Base-by-base conservation (phyloP, 2,329 filamentous ascomycete genomes). In the Cladophialophora exuberans region DNA sequence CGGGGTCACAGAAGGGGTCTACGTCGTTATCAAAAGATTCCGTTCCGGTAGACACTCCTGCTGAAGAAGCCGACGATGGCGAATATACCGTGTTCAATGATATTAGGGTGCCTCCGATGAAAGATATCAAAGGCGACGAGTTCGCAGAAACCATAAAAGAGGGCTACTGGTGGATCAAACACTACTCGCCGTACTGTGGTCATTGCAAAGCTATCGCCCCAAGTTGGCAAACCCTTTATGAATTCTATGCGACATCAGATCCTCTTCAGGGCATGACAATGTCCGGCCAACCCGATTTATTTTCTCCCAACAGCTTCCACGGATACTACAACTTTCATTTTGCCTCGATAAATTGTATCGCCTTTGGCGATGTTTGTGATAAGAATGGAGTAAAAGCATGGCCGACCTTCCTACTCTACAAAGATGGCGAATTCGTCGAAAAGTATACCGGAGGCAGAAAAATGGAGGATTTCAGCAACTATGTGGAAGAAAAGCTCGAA, bases 291-390 rank as follows among this genome's bases (percentile, higher is more conserved):
- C 76, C 71, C 63, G 82, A 75, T 60, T 67, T 74, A 13, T 73
- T 65, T 11, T 76, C 79, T 1, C 69, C 84, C 36, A 86, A 86
- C 67, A 81, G 82, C 3, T 97, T 97, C 67, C 85, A 86, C 26
- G 80, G 86, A 51, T 94, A 85, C 71, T 97, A 97, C 73, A 85
- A 93, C 72, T 93, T 96, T 72, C 85, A 89, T 65, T 97, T 99
- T 68, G 93, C 82, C 25, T 84, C 82, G 54, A 75, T 99, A 61
- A 90, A 99, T 74, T 99, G 94, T 72, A 76, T 91, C 48, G 89
- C 89, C 25, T 89, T 86, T 69, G 88, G 83, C 55, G 90, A 96
- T 68, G 77, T 90, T 11, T 99, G 94, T 74, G 71, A 73, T 45
- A 79, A 84, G 23, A 79, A 91, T 60, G 76, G 83, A 1, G 81